These are phyloP conservation scores for Herpetospermum pedunculosum DNA, from an alignment of 306 rosid genomes.

Conservation along the genomic window DNA sequence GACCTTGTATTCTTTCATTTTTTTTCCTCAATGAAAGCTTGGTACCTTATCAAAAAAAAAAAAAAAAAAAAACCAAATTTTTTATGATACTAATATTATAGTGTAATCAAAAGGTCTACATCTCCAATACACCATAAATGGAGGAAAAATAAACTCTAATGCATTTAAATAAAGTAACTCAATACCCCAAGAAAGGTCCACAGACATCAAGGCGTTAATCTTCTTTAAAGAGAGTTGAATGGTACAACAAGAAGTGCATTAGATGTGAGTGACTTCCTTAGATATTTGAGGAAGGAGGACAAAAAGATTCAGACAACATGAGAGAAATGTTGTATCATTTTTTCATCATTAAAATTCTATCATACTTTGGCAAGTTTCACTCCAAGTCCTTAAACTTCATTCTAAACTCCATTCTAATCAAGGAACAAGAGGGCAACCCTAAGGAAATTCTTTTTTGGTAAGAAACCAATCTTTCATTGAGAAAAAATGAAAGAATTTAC, in stretches of 20 bases:
- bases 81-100: not conserved
- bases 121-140: not conserved
- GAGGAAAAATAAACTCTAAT: not conserved
- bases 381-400: not conserved
- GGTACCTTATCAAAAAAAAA: too few relatives aligned
- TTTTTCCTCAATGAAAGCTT: too few relatives aligned
- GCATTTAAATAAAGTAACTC: not conserved
- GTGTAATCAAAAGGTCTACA: not conserved
- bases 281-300: not conserved
- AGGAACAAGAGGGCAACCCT: not conserved
- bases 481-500: too few relatives aligned
- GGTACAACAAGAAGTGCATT: not conserved
- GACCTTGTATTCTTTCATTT: too few relatives aligned
- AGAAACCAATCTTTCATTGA: too few relatives aligned
- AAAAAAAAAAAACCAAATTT: too few relatives aligned
- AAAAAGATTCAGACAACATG: not conserved
- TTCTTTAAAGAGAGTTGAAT: not conserved
- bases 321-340: not conserved
- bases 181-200: not conserved
- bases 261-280: not conserved
- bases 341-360: not conserved
- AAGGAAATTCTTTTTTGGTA: too few relatives aligned
- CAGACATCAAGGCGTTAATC: not conserved
- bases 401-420: not conserved
- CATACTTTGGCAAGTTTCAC: not conserved